These are phyloP conservation scores for Steccherinum ochraceum DNA, from an alignment of 768 basidiomycete genomes.

Conservation along the genomic window DNA sequence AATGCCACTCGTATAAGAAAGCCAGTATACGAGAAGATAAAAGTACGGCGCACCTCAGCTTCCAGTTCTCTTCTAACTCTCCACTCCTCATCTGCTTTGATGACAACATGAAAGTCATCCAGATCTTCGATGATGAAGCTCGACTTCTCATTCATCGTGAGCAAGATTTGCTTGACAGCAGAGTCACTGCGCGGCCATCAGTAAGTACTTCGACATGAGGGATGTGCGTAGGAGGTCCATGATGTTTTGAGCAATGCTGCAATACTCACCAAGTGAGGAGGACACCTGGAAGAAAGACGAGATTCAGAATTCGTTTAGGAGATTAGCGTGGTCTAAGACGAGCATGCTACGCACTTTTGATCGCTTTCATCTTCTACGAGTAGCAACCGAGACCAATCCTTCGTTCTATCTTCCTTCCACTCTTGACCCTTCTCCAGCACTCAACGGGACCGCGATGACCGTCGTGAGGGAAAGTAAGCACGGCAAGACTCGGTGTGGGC, in stretches of 20 bases:
- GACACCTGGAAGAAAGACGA: constrained; percentile 36
- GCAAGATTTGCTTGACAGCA: constrained; percentile 83
- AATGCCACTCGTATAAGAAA: too few species aligned
- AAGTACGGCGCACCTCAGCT: constrained; percentile 48
- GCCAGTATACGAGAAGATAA: neutral
- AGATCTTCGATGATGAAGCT: constrained; percentile 84
- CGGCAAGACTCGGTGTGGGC: neutral
- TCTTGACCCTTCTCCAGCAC: neutral
- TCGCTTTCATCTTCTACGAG: constrained; percentile 46
- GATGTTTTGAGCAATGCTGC: neutral
- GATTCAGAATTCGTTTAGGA: constrained; percentile 4
- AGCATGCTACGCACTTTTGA: constrained; percentile 49
- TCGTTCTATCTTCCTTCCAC: neutral
- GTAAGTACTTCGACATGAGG: too few species aligned
- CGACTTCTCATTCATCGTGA: constrained; percentile 74
- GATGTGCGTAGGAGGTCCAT: neutral
- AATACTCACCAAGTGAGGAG: constrained; percentile 57
- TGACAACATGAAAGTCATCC: constrained; percentile 77
- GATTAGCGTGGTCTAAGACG: constrained; percentile 2
- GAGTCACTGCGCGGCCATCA: constrained; percentile 82
- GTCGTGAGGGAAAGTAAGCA: neutral
- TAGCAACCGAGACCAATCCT: neutral
- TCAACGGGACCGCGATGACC: neutral
- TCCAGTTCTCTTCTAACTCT: constrained; percentile 68
- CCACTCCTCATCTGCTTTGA: constrained; percentile 78